phyloP scores from a whole-genome alignment of 345 rosid species.

The Firmiana major region DNA sequence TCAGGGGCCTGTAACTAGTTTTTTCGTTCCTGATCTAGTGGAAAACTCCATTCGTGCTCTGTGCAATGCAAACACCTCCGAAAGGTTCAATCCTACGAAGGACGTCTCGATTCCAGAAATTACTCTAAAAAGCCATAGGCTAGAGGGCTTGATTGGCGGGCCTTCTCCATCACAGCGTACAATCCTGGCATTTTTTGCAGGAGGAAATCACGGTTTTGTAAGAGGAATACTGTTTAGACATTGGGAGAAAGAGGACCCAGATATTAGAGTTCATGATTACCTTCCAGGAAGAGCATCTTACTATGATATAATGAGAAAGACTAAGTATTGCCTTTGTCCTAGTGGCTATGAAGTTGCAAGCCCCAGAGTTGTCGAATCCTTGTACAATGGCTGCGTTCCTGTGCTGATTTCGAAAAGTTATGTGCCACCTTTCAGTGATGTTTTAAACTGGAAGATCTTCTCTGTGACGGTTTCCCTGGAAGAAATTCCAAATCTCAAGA shows the following conservation, averaged over 20 bases:
- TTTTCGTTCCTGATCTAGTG: slow-evolving; percentile 43
- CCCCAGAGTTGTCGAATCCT: slow-evolving; percentile 71
- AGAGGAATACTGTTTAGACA: slow-evolving; percentile 69
- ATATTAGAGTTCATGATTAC: slow-evolving; percentile 55
- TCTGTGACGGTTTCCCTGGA: slow-evolving; percentile 54
- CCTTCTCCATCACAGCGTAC: slow-evolving; percentile 70
- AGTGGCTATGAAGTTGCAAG: slow-evolving; percentile 94
- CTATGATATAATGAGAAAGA: slow-evolving; percentile 58
- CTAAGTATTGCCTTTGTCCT: slow-evolving; percentile 81
- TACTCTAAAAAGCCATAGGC: slow-evolving; percentile 48
- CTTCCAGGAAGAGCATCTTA: slow-evolving; percentile 68
- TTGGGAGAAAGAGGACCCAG: slow-evolving; percentile 73
- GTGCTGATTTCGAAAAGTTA: slow-evolving; percentile 75
- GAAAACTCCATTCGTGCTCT: slow-evolving; percentile 66
- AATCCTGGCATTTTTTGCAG: slow-evolving; percentile 80
- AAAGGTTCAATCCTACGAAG: slow-evolving; percentile 64
- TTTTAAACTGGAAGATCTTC: slow-evolving; percentile 71
- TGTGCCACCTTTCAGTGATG: slow-evolving; percentile 78
- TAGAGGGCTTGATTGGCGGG: slow-evolving; percentile 58
- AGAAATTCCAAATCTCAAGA: slow-evolving; percentile 72
- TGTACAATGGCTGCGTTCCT: slow-evolving; percentile 78
- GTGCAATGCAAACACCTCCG: slow-evolving; percentile 86
- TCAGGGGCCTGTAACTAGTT: slow-evolving; percentile 64
- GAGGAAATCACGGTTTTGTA: slow-evolving; percentile 79
- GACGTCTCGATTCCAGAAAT: slow-evolving; percentile 83